Base-by-base conservation (phyloP, 148 eudicot species). In the Amaranthus palmeri region DNA sequence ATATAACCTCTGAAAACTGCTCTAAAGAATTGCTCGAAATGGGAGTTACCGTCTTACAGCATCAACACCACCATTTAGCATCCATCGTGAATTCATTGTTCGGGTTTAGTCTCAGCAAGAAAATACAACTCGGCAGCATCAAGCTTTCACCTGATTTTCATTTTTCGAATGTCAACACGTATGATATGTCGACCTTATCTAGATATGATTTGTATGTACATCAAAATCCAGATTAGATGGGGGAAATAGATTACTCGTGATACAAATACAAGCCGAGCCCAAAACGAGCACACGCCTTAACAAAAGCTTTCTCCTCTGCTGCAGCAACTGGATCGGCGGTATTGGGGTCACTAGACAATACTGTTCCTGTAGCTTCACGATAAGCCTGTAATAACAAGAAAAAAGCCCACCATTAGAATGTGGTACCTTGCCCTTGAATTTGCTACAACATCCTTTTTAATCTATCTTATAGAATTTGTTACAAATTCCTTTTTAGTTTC, bases 251-350 rank as follows among this genome's bases (percentile, higher is more conserved):
- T 75, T 81, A 88, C 67, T 89, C 93, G 67, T 91, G 98, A 54
- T 91, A 95, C 65, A 95, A 83, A 76, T 95, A 89, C 79, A 95
- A 83, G 63, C 98, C 98, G 72, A 95, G 98, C 54, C 98, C 98
- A 78, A 95, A 95, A 46, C 98, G 96, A 42, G 97, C 91, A 73
- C 98, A 95, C 15, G 98, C 97, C 78, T 79, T 80, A 75, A 92
- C 88, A 75, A 95, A 95, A 69, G 98, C 98, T 58, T 89, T 78
- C 83, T 91, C 91, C 79, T 95, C 98, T 5, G 98, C 98, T 36
- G 90, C 93, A 76, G 93, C 93, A 82, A 95, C 96, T 73, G 96
- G 88, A 70, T 95, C 96, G 56, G 57, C 72, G 42, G 68, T 68
- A 56, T 74, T 68, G 46, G 75, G 74, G 44, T 81, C 77, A 40